Evolutionary conservation across 2,329 filamentous ascomycete species (phyloP).

Genomic region (Cytospora piceae): DNA sequence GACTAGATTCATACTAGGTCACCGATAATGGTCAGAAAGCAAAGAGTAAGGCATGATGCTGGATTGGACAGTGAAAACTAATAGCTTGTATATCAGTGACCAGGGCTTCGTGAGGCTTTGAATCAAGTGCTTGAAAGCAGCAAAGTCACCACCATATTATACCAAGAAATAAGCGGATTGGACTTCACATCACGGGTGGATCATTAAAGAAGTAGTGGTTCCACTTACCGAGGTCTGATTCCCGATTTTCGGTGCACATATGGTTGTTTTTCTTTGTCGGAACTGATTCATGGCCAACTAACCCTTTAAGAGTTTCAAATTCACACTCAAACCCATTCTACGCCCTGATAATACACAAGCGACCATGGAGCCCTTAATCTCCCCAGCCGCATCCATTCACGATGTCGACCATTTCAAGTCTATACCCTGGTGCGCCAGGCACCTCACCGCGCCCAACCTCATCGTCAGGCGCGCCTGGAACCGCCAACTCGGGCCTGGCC

Average conservation of each 20-base stretch:
- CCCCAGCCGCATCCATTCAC: neutral
- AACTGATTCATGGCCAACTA: neutral
- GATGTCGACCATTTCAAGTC: constrained; percentile 38
- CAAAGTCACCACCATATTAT: neutral
- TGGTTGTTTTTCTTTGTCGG: neutral
- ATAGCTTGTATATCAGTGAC: neutral
- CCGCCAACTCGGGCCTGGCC: constrained; percentile 42
- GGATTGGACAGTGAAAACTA: no score
- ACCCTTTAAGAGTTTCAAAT: neutral
- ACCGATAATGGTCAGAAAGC: no score
- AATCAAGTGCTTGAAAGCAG: neutral
- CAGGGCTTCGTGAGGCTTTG: neutral
- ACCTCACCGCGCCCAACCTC: constrained; percentile 46
- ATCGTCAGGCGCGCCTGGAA: constrained; percentile 44
- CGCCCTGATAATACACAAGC: neutral
- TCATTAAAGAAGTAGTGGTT: neutral
- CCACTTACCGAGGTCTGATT: neutral
- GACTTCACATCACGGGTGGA: neutral
- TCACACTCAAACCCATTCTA: neutral
- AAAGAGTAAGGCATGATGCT: no score
- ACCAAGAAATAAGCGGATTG: neutral
- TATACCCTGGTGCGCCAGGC: constrained; percentile 53
- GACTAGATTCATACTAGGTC: no score
- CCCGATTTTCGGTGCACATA: neutral
- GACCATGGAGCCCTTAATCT: neutral